These are phyloP conservation scores for Striga hermonthica DNA, from an alignment of 305 asterid genomes.

Conservation along the genomic window DNA sequence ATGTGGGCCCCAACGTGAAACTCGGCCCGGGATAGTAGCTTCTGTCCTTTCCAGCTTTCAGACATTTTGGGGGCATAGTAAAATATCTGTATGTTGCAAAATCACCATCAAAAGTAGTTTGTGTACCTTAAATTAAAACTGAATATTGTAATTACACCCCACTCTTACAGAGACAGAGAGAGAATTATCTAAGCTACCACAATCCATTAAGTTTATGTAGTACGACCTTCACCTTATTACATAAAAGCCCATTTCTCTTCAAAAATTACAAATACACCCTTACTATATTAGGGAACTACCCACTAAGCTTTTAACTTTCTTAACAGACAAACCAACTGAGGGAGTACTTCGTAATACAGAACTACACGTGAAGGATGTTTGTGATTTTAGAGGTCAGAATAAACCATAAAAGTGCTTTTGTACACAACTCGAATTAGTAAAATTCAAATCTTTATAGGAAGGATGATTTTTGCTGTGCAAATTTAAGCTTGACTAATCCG, in stretches of 20 bases:
- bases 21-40: constrained; percentile 90
- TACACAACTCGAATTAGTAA: background rate
- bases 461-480: constrained; percentile 9
- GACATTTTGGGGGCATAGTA: constrained; percentile 88
- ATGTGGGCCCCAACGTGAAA: constrained; percentile 87
- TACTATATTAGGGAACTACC: no score
- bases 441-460: constrained; percentile 1
- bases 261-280: background rate
- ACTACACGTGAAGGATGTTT: no score
- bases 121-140: background rate
- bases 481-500: background rate
- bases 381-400: background rate
- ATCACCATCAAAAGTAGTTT: background rate
- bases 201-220: no score
- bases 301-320: no score
- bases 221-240: background rate
- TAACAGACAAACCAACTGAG: no score
- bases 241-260: background rate
- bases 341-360: no score
- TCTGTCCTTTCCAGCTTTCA: constrained; percentile 99
- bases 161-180: background rate
- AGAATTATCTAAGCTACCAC: background rate
- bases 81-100: constrained; percentile 54
- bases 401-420: background rate
- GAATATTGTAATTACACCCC: background rate